These are phyloP conservation scores for Apophysomyces ossiformis DNA, from an alignment of 371 early-diverging fungal species.

Conservation along the genomic window DNA sequence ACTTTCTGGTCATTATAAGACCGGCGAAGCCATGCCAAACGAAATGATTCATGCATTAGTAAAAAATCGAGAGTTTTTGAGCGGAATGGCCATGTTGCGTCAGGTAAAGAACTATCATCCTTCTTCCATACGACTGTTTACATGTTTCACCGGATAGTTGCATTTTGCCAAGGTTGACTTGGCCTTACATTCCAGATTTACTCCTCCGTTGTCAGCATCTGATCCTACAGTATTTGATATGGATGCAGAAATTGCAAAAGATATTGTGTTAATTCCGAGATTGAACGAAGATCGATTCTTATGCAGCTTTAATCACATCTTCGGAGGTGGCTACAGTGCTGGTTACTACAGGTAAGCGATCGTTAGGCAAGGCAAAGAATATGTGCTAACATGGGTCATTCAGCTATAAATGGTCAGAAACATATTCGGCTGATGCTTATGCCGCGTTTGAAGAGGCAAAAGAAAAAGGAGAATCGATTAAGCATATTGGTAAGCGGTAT, in stretches of 20 bases:
- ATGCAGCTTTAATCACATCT: constrained; percentile 69
- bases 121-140: too few species aligned
- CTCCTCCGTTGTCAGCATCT: constrained; percentile 25
- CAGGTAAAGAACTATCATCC: constrained; percentile 31
- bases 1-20: constrained; percentile 62
- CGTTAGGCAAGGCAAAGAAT: not conserved
- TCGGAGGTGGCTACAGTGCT: constrained; percentile 68
- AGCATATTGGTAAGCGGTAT: constrained; percentile 58
- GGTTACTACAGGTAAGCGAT: constrained; percentile 62
- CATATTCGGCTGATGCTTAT: constrained; percentile 73
- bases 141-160: constrained; percentile 27
- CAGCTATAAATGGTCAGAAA: constrained; percentile 73
- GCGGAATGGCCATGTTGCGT: constrained; percentile 65
- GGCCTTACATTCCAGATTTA: constrained; percentile 60
- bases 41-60: constrained; percentile 64
- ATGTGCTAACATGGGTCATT: not conserved
- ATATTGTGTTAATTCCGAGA: constrained; percentile 54
- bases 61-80: constrained; percentile 56
- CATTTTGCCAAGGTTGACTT: constrained; percentile 67
- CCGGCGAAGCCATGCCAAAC: constrained; percentile 61
- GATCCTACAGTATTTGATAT: constrained; percentile 61
- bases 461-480: constrained; percentile 31
- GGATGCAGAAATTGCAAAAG: constrained; percentile 58
- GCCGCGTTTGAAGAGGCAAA: constrained; percentile 66
- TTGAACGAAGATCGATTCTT: constrained; percentile 63